Conservation (phyloP, 495 filamentous ascomycete species). For the Penicillium desertorum region DNA sequence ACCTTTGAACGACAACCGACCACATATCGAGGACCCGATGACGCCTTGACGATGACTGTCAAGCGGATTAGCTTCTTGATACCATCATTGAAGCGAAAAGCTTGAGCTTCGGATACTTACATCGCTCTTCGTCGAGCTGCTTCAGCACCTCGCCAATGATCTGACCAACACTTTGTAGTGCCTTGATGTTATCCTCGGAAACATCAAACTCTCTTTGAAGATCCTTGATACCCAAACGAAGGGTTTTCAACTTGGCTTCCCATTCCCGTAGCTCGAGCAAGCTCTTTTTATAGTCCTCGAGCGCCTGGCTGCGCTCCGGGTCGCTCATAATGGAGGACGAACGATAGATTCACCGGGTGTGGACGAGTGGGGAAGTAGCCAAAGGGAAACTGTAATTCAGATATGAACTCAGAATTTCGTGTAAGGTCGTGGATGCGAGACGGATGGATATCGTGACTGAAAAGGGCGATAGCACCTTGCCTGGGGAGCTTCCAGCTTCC, state of each 20-base stretch:
- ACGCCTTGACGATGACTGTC: constrained; percentile 80
- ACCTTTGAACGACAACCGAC: constrained; percentile 98
- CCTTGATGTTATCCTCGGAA: constrained; percentile 99
- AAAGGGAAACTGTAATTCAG: neutral
- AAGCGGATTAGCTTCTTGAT: constrained; percentile 12
- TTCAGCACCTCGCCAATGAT: constrained; percentile 99
- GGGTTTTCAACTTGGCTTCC: constrained; percentile 91
- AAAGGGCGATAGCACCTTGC: constrained; percentile 14
- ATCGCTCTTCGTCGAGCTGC: constrained; percentile 98
- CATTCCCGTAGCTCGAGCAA: constrained; percentile 96
- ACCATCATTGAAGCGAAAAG: neutral
- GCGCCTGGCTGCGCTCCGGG: constrained; percentile 75
- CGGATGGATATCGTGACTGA: constrained; percentile 20
- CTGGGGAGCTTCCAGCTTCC: constrained; percentile 32
- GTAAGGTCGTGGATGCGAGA: constrained; percentile 11
- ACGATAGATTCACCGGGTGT: constrained; percentile 8
- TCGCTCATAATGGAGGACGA: constrained; percentile 47
- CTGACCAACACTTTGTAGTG: constrained; percentile 96
- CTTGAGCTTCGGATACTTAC: constrained; percentile 45
- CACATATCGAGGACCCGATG: constrained; percentile 95
- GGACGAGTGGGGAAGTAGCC: constrained; percentile 7
- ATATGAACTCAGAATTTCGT: constrained; percentile 12
- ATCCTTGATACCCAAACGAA: constrained; percentile 92
- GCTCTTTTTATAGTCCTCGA: constrained; percentile 87
- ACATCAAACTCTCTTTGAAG: constrained; percentile 92